Evolutionary conservation across 352 stramenopile genomes (phyloP).

Genomic region (Globisporangium paroecandrum): DNA sequence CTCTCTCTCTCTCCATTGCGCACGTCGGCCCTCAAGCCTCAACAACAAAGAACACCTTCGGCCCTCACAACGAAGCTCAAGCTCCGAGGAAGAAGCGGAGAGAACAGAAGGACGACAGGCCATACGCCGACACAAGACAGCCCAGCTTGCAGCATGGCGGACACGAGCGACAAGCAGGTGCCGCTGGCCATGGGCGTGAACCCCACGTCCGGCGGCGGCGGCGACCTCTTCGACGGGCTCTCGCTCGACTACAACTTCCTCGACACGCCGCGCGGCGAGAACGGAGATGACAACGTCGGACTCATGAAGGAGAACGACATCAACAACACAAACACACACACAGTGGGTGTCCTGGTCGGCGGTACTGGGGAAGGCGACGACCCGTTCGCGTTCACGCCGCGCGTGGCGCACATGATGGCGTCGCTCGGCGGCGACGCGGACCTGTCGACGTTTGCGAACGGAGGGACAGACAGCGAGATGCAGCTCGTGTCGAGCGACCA

Average conservation of each 20-base stretch:
- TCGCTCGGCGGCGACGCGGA: constrained; percentile 2
- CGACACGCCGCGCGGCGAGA: constrained; percentile 4
- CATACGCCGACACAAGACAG: neutral
- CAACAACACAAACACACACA: constrained; percentile 3
- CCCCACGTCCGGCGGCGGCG: constrained; percentile 6
- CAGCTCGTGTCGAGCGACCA: constrained; percentile 25
- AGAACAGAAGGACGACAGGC: neutral
- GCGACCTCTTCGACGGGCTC: constrained; percentile 47
- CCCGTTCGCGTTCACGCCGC: constrained; percentile 17
- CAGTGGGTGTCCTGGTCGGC: constrained; percentile 2
- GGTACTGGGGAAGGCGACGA: neutral
- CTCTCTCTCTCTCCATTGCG: neutral
- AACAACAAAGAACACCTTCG: neutral
- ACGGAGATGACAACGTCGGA: constrained; percentile 6
- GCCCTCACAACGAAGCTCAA: neutral
- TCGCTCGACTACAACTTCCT: constrained; percentile 53
- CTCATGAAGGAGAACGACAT: constrained; percentile 1
- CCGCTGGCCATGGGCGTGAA: neutral
- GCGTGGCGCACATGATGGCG: constrained; percentile 16
- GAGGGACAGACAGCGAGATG: neutral
- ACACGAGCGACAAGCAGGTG: constrained; percentile 23
- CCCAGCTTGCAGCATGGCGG: constrained; percentile 25
- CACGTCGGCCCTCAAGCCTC: neutral
- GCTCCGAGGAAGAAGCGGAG: neutral
- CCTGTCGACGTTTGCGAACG: neutral